Percentiles rank a stretch among this genome's conserved stretches.
phyloP scores from a whole-genome alignment of 495 filamentous ascomycete genomes.

The Neurospora sp. region DNA sequence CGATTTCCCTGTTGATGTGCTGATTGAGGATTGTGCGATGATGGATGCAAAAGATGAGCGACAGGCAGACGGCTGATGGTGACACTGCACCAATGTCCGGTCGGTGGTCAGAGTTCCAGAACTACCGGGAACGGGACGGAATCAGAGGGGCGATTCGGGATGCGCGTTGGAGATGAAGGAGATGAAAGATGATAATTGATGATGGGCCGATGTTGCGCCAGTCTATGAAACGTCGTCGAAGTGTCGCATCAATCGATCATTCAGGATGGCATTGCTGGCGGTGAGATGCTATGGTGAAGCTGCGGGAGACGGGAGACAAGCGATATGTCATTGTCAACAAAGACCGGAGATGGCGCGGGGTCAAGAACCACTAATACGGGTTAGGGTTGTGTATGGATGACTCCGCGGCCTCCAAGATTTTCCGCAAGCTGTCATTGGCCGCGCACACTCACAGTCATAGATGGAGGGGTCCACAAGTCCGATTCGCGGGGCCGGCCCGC shows the following conservation, averaged over 20 bases:
- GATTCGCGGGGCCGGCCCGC: neutral
- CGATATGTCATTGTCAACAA: neutral
- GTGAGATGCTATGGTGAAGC: neutral
- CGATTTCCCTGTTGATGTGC: neutral
- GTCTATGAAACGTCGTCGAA: neutral
- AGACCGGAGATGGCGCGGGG: neutral
- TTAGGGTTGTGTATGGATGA: neutral
- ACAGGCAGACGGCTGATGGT: neutral
- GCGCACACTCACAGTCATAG: neutral
- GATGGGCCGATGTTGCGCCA: neutral
- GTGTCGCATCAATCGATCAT: neutral
- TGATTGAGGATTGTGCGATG: neutral
- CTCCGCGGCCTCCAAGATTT: neutral
- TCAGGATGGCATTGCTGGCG: neutral
- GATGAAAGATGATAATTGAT: neutral
- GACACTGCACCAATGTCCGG: neutral
- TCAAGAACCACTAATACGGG: neutral
- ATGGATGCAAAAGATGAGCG: neutral
- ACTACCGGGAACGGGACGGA: neutral
- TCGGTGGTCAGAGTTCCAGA: neutral
- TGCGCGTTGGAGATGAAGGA: neutral
- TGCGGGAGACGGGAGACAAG: neutral
- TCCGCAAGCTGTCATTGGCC: neutral
- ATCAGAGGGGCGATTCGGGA: neutral
- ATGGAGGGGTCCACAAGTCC: neutral